Evolutionary conservation across 345 rosid genomes (phyloP), one percentile per base, ranked within the genome.

Genomic region (Acer negundo): DNA sequence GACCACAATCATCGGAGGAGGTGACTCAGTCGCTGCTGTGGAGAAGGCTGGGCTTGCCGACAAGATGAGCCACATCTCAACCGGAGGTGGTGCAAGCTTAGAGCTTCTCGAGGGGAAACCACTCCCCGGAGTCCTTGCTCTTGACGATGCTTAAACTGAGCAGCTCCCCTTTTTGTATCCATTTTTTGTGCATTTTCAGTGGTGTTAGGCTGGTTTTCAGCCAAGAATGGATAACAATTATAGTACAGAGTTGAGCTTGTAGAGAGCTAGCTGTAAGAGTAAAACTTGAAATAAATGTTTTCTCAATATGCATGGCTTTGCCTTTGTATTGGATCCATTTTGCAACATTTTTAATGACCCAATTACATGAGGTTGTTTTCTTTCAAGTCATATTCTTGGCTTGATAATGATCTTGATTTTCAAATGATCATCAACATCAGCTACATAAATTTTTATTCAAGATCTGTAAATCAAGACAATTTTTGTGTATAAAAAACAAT

Each of bases 1-100:
- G 86, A 91, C 97, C 17, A 94, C 98, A 11, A 94, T 94, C 77
- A 94, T 93, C 1, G 98, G 98, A 78, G 98, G 98, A 59, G 98
- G 98, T 63, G 98, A 94, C 86, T 94, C 97, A 0, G 98, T 94
- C 75, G 97, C 98, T 4, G 98, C 97, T 1, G 97, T 94, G 81
- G 98, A 91, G 91, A 93, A 94, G 88, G 97, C 44, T 55, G 97
- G 98, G 42, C 91, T 94, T 56, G 94, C 97, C 0, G 97, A 89
- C 66, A 90, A 91, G 85, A 94, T 94, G 98, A 94, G 98, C 83
- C 98, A 94, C 88, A 91, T 94, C 83, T 94, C 98, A 0, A 94
- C 98, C 0, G 98, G 98, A 62, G 98, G 98, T 75, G 98, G 98
- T 24, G 98, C 98, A 24, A 93, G 98, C 85, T 89, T 94, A 76